phyloP scores from a whole-genome alignment of 2,329 filamentous ascomycete genomes.

The Penicillium sp. region DNA sequence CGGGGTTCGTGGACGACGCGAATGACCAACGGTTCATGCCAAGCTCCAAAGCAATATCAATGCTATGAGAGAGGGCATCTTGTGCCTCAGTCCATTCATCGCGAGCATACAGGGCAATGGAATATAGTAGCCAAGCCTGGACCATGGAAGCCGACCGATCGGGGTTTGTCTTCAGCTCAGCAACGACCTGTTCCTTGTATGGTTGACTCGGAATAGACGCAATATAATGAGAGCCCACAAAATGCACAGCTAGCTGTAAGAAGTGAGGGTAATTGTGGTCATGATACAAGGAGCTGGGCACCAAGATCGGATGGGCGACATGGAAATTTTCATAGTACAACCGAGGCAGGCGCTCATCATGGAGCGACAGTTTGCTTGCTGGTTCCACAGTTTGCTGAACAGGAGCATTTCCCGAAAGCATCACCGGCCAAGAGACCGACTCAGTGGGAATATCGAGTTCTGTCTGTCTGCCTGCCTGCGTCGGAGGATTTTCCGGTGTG shows the following conservation, averaged over 20 bases:
- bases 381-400: constrained; percentile 16
- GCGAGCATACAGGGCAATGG: constrained; percentile 37
- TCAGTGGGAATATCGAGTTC: constrained; percentile 21
- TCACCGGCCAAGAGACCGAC: constrained; percentile 23
- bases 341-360: constrained; percentile 41
- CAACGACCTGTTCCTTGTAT: constrained; percentile 29
- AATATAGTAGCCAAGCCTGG: constrained; percentile 40
- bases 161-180: constrained; percentile 25
- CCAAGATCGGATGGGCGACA: constrained; percentile 54
- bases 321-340: constrained; percentile 57
- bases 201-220: constrained; percentile 29
- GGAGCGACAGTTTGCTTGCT: constrained; percentile 16
- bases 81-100: constrained; percentile 37
- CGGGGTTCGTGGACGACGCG: constrained; percentile 28
- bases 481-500: constrained; percentile 20
- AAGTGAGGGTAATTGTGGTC: constrained; percentile 46
- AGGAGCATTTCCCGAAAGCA: constrained; percentile 20
- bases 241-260: constrained; percentile 52
- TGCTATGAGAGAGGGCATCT: constrained; percentile 58
- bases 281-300: constrained; percentile 46
- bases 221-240: constrained; percentile 54
- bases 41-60: constrained; percentile 69
- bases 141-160: constrained; percentile 37
- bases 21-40: constrained; percentile 71
- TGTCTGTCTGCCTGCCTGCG: constrained; percentile 15